A percentile compares a stretch with the other conserved stretches of the same genome.
Conservation (phyloP, 805 yeast species). For the Metschnikowia cubensis region DNA sequence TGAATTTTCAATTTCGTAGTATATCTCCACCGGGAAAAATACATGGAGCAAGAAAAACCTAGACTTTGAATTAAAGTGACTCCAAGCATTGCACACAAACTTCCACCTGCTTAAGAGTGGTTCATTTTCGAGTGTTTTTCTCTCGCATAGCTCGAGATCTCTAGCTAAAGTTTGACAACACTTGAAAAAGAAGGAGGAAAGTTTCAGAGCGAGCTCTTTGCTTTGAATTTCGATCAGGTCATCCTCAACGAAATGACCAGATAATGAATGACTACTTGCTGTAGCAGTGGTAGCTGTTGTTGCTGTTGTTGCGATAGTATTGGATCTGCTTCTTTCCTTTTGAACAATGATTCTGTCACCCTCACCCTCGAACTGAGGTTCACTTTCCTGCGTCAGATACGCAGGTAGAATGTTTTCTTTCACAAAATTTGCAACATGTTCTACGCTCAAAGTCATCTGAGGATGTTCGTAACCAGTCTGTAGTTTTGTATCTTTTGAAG, state of each 20-base stretch:
- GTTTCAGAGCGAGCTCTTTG: slow-evolving; percentile 5
- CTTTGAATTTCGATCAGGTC: slow-evolving; percentile 1
- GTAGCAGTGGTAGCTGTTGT: neutral
- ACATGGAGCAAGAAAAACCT: slow-evolving; percentile 10
- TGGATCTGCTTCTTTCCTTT: slow-evolving; percentile 1
- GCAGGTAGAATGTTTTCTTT: slow-evolving; percentile 3
- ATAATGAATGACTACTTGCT: neutral
- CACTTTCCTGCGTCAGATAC: neutral
- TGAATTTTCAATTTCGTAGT: slow-evolving; percentile 6
- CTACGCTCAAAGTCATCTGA: slow-evolving; percentile 6
- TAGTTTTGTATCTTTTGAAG: slow-evolving; percentile 5
- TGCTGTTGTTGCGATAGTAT: neutral
- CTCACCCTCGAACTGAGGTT: neutral
- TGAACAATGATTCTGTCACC: neutral
- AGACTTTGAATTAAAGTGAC: slow-evolving; percentile 11
- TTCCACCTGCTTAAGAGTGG: slow-evolving; percentile 7
- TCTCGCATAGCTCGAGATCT: neutral
- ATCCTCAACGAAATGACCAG: neutral
- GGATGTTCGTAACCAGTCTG: slow-evolving; percentile 2
- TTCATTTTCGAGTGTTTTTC: neutral
- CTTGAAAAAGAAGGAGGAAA: slow-evolving; percentile 7
- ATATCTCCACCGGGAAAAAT: slow-evolving; percentile 9
- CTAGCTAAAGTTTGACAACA: slow-evolving; percentile 8
- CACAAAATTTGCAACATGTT: slow-evolving; percentile 8
- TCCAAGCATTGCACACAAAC: slow-evolving; percentile 8